Evolutionary conservation across 495 filamentous ascomycete genomes (phyloP).

Genomic region (Neurospora sp.): DNA sequence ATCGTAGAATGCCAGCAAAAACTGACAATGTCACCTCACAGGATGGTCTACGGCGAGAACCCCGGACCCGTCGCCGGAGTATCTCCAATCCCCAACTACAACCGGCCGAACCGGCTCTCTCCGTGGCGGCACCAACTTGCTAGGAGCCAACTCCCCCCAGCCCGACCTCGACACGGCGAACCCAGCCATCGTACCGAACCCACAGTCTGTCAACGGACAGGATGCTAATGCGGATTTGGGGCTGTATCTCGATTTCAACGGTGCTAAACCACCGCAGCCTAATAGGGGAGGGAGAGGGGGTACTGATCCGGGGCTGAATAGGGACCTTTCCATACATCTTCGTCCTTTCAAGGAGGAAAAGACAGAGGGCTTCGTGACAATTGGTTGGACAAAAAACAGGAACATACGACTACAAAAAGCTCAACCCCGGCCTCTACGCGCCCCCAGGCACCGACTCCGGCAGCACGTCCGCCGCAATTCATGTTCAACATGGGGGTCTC

Average conservation of each 20-base stretch:
- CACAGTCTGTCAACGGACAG: conserved; percentile 38
- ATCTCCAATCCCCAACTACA: conserved; percentile 23
- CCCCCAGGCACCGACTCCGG: conserved; percentile 59
- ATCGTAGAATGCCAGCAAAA: background rate
- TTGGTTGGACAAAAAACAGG: conserved; percentile 16
- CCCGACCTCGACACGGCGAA: conserved; percentile 21
- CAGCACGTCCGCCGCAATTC: conserved; percentile 44
- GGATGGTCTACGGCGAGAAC: conserved; percentile 23
- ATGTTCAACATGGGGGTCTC: conserved; percentile 51
- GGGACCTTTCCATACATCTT: background rate
- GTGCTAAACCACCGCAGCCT: conserved; percentile 55
- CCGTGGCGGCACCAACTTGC: conserved; percentile 24
- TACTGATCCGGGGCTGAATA: conserved; percentile 49
- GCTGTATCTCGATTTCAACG: conserved; percentile 51
- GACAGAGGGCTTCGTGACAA: background rate
- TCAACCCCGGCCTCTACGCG: conserved; percentile 56
- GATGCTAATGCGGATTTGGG: conserved; percentile 47
- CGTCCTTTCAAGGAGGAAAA: too few relatives aligned
- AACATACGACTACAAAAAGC: conserved; percentile 48
- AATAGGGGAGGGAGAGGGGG: conserved; percentile 49
- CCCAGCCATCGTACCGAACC: conserved; percentile 23
- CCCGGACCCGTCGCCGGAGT: conserved; percentile 25
- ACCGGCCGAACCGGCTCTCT: conserved; percentile 22
- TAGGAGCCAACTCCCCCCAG: conserved; percentile 26
- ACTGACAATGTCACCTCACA: background rate